phyloP scores from a whole-genome alignment of 108 stramenopile genomes.

The Fistulifera pelliculosa region DNA sequence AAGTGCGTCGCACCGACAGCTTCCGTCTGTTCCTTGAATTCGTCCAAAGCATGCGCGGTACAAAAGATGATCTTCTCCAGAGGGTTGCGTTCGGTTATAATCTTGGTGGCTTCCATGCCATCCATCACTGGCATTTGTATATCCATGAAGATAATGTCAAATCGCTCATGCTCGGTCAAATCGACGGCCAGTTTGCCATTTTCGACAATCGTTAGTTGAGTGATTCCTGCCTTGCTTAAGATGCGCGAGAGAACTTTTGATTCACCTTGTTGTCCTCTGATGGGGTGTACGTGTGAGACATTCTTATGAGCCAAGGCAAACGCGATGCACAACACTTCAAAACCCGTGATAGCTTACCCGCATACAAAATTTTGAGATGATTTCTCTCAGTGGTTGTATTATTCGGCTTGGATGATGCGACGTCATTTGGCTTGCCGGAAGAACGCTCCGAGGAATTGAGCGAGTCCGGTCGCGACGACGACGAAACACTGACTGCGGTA shows the following conservation, averaged over 20 bases:
- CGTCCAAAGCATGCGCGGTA: constrained; percentile 26
- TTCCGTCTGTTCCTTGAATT: constrained; percentile 8
- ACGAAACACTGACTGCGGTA: no score
- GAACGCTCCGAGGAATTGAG: no score
- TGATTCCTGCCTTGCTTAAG: constrained; percentile 21
- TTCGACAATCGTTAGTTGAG: constrained; percentile 22
- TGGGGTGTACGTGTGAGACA: no score
- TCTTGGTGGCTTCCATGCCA: constrained; percentile 27
- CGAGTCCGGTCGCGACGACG: no score
- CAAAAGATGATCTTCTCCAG: constrained; percentile 25
- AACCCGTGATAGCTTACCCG: no score
- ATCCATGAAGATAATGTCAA: constrained; percentile 43
- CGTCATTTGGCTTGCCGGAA: no score
- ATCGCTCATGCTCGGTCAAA: constrained; percentile 2
- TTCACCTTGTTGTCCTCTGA: constrained; percentile 36
- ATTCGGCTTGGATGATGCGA: no score
- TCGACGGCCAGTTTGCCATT: constrained; percentile 39
- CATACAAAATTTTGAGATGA: no score
- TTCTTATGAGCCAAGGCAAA: no score
- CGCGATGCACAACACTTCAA: no score
- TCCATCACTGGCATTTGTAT: constrained; percentile 51
- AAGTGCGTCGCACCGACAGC: constrained; percentile 6
- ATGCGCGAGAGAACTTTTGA: constrained; percentile 31
- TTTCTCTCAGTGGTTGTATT: no score
- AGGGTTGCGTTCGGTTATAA: constrained; percentile 10